A percentile compares a stretch with the other conserved stretches of the same genome.
Conservation (phyloP, 192 early-diverging fungal species). For the Coemansia sp. region DNA sequence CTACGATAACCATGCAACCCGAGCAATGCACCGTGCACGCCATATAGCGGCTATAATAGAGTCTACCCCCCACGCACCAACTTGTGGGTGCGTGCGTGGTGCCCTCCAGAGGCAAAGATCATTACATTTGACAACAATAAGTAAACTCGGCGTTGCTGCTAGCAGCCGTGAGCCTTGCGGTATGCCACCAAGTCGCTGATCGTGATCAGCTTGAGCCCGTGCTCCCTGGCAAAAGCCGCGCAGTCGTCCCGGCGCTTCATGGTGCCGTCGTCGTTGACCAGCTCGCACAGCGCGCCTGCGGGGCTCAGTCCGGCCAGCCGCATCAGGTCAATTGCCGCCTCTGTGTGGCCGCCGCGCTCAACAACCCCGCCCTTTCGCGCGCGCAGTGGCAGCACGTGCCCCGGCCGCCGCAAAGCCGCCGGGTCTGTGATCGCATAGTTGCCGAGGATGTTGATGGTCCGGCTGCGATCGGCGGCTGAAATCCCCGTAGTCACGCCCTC, state of each 20-base stretch:
- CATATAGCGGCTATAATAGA: not conserved
- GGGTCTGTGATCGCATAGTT: conserved; percentile 61
- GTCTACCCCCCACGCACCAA: too few species aligned
- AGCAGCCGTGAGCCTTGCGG: conserved; percentile 43
- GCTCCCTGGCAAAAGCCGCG: conserved; percentile 75
- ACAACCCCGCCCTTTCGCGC: conserved; percentile 76
- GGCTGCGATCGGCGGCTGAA: conserved; percentile 83
- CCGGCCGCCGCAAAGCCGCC: conserved; percentile 78
- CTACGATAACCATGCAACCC: not conserved
- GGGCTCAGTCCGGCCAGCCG: conserved; percentile 73
- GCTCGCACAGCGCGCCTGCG: conserved; percentile 89
- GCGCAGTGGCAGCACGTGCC: conserved; percentile 93
- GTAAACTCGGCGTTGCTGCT: too few species aligned
- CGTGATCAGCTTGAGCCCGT: conserved; percentile 79
- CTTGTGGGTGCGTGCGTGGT: not conserved
- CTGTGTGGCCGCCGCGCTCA: conserved; percentile 90
- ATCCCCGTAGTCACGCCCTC: conserved; percentile 93
- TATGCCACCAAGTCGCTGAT: conserved; percentile 85
- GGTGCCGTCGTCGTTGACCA: conserved; percentile 83
- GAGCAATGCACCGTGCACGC: too few species aligned
- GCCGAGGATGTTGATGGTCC: conserved; percentile 74
- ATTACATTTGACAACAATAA: too few species aligned
- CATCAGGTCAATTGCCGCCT: conserved; percentile 86
- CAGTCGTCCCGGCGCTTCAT: conserved; percentile 97
- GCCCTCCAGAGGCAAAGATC: too few species aligned